phyloP scores from a whole-genome alignment of 805 yeast genomes.

The Sporopachydermia quercuum region DNA sequence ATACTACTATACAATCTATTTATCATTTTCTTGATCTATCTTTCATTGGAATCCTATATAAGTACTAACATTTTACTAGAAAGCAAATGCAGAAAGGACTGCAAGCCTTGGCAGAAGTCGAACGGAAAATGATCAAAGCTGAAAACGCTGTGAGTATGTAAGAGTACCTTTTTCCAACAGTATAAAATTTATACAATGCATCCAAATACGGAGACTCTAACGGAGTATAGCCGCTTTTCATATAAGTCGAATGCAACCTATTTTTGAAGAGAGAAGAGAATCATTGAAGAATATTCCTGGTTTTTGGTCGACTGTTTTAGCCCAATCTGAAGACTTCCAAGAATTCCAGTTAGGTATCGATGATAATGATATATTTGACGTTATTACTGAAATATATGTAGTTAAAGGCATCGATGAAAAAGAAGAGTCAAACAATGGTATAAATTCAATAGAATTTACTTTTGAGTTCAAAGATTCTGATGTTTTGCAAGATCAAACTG shows the following conservation, averaged over 20 bases:
- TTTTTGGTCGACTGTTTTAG: conserved; percentile 2
- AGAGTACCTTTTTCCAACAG: not conserved
- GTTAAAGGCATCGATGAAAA: not conserved
- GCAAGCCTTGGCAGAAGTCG: not conserved
- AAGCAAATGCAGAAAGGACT: not conserved
- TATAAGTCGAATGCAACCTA: conserved; percentile 1
- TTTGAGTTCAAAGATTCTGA: conserved; percentile 2
- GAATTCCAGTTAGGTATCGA: not conserved
- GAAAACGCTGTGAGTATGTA: not conserved
- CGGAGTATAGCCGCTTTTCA: conserved; percentile 2
- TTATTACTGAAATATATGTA: not conserved
- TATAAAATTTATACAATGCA: not conserved
- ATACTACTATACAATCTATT: too few species aligned
- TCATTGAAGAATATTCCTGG: conserved; percentile 1
- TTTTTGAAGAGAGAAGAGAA: not conserved
- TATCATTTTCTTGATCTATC: too few species aligned
- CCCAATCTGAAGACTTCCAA: conserved; percentile 1
- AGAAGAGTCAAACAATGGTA: not conserved
- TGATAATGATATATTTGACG: conserved; percentile 1
- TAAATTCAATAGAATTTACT: not conserved
- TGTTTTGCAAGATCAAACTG: not conserved
- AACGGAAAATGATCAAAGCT: not conserved
- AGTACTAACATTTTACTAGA: too few species aligned
- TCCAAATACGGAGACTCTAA: too few species aligned
- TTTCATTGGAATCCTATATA: too few species aligned